Conservation (phyloP, 2,329 filamentous ascomycete species). For the Raffaelea albimanens region DNA sequence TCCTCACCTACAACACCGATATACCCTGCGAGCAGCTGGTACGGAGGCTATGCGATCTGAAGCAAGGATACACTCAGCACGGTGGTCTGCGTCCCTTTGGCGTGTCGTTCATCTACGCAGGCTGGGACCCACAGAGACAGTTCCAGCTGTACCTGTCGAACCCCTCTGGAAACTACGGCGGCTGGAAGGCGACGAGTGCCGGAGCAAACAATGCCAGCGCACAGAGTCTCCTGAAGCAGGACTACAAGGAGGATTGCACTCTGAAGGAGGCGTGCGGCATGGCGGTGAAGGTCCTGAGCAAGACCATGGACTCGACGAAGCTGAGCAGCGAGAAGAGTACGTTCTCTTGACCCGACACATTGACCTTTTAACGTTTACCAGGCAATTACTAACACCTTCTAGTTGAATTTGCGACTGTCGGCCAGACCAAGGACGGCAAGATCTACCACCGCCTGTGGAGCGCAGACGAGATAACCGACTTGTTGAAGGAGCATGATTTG, state of each 20-base stretch:
- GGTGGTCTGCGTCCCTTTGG: constrained; percentile 96
- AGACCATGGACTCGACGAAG: constrained; percentile 99
- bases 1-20: constrained; percentile 98
- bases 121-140: constrained; percentile 89
- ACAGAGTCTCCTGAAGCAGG: constrained; percentile 94
- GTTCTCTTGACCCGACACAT: constrained; percentile 29
- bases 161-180: constrained; percentile 95
- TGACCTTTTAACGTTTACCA: neutral
- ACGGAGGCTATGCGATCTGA: constrained; percentile 89
- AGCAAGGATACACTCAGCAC: constrained; percentile 98
- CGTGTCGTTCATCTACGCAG: constrained; percentile 98
- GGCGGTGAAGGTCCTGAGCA: constrained; percentile 97
- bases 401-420: constrained; percentile 98
- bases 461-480: constrained; percentile 87
- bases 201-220: constrained; percentile 98
- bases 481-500: constrained; percentile 91
- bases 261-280: constrained; percentile 93
- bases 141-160: constrained; percentile 99
- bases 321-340: constrained; percentile 97
- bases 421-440: constrained; percentile 87
- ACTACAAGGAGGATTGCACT: constrained; percentile 98
- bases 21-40: constrained; percentile 99
- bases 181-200: constrained; percentile 97
- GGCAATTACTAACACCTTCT: neutral
- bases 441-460: constrained; percentile 98